Evolutionary conservation across 495 filamentous ascomycete species (phyloP).

Genomic region (Aspergillus olivimuriae): DNA sequence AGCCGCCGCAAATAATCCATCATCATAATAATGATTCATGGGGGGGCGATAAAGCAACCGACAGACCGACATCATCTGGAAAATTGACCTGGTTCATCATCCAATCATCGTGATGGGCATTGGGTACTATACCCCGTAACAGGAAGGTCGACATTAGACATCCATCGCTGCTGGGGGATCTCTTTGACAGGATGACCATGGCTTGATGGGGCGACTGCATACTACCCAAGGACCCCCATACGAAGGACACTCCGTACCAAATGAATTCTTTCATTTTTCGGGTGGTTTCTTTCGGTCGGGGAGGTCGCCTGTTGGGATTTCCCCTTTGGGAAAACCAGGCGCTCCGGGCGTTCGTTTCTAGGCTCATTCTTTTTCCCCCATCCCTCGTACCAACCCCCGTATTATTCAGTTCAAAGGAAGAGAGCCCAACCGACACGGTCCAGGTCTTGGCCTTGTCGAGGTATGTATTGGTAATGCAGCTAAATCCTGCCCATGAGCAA

Average conservation of each 20-base stretch:
- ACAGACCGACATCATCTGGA: no score
- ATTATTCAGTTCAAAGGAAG: neutral
- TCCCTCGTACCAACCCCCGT: no score
- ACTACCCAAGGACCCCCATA: neutral
- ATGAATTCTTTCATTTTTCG: neutral
- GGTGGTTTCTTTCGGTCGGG: neutral
- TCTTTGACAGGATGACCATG: neutral
- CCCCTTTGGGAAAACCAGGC: no score
- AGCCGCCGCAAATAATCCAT: neutral
- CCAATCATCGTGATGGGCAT: no score
- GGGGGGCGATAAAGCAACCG: no score
- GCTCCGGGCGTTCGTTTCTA: neutral
- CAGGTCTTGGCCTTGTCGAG: neutral
- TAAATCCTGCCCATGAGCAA: neutral
- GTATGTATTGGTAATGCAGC: neutral
- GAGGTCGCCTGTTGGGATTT: no score
- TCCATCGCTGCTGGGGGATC: neutral
- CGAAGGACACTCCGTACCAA: neutral
- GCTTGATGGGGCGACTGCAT: neutral
- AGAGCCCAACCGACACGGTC: neutral
- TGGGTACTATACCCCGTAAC: neutral
- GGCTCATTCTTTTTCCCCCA: constrained; percentile 4
- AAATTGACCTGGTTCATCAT: no score
- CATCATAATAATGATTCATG: neutral
- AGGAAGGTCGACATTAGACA: neutral